Evolutionary conservation across 495 filamentous ascomycete species (phyloP).

Genomic region (Cudoniella acicularis): DNA sequence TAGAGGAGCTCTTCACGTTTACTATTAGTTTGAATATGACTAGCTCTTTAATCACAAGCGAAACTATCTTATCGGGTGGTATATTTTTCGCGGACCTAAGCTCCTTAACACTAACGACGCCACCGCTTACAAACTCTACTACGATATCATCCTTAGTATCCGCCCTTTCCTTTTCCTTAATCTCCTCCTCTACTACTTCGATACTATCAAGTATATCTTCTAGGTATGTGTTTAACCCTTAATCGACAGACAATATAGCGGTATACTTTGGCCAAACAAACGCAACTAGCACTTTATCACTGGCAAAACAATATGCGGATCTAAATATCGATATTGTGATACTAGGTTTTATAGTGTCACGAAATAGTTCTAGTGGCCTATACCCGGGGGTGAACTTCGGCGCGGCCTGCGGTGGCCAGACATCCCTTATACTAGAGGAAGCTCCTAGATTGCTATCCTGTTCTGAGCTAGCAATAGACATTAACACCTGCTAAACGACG

Average conservation of each 20-base stretch:
- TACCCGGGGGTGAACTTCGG: conserved; percentile 20
- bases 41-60: too few species aligned
- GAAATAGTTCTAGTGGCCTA: not conserved
- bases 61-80: too few species aligned
- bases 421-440: conserved; percentile 1
- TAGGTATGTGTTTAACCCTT: conserved; percentile 10
- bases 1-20: too few species aligned
- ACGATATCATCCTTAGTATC: too few species aligned
- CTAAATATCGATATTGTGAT: conserved; percentile 29
- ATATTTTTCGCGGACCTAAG: too few species aligned
- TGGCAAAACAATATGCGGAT: conserved; percentile 10
- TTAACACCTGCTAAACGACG: conserved; percentile 59
- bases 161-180: too few species aligned
- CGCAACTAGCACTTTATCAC: not conserved
- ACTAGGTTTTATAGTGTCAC: conserved; percentile 10
- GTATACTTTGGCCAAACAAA: conserved; percentile 27
- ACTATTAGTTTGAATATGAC: too few species aligned
- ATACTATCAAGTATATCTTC: too few species aligned
- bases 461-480: conserved; percentile 42
- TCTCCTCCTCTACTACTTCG: too few species aligned
- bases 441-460: conserved; percentile 26
- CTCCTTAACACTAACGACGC: too few species aligned
- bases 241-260: conserved; percentile 11
- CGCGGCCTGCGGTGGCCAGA: conserved; percentile 15
- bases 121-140: too few species aligned